Base-by-base conservation (phyloP, 805 yeast species). In the Lachancea mirantina region DNA sequence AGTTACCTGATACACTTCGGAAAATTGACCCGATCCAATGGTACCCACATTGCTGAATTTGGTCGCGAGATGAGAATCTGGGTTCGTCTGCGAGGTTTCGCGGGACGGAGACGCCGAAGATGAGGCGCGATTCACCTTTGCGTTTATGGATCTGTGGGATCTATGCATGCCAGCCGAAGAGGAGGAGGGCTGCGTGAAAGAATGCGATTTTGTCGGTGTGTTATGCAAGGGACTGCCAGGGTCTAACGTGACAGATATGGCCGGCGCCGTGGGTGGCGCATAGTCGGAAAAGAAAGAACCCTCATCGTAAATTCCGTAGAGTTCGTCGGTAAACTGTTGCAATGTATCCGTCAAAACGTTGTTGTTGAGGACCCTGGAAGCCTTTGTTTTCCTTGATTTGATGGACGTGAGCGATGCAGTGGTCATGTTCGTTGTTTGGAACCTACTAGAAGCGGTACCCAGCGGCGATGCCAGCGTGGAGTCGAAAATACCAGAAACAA, bases 21-120 rank as follows among this genome's bases (percentile, higher is more conserved):
- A 85, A 50, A 92, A 92, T 56, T 85, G 95, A 15, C 98, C 97
- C 21, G 72, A 65, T 2, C 95, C 95, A 14, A 89, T 62, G 27
- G 78, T 60, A 26, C 69, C 67, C 26, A 89, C 88, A 41, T 79
- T 76, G 14, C 78, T 50, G 40, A 73, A 73, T 44, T 66, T 67
- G 8, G 70, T 64, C 23, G 62, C 50, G 17, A 73, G 49, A 50
- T 72, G 74, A 1, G 57, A 38, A 39, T 50, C 59, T 6, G 61
- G 57, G 15, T 52, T 54, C 26, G 40, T 26, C 11, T 36, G 26
- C 6, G 19, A 9, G n/a, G 27, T 28, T 14, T 32, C 30, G 19
- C 20, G 15, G 2, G 36, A 26, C 7, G 36, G 36, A 8, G 36
- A 28, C 8, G 36, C 15, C 35, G 45, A 5, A n/a, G n/a, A n/a